Evolutionary conservation across 140 eudicot genomes (phyloP).

Genomic region (Stevia rebaudiana): DNA sequence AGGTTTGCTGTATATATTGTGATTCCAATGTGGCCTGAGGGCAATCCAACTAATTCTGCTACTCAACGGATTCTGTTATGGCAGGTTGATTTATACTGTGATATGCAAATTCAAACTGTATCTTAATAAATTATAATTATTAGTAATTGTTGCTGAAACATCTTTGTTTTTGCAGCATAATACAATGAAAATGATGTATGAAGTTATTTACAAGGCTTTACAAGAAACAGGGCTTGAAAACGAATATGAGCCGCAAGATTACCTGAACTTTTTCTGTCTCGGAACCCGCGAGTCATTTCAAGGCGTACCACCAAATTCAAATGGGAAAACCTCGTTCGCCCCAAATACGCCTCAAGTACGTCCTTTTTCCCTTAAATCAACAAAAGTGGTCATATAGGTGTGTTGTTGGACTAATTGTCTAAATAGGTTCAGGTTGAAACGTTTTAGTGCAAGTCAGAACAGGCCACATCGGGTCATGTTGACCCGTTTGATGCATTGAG

Average conservation of each 20-base stretch:
- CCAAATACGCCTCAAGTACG: slow-evolving; percentile 39
- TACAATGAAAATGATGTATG: slow-evolving; percentile 99
- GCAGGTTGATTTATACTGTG: slow-evolving; percentile 37
- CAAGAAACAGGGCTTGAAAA: slow-evolving; percentile 58
- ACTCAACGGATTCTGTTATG: slow-evolving; percentile 48
- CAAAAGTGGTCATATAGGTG: background rate
- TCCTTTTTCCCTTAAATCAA: background rate
- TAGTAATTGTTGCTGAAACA: background rate
- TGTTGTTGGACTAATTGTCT: background rate
- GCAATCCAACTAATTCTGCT: slow-evolving; percentile 40
- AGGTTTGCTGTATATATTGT: slow-evolving; percentile 52
- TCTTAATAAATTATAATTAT: background rate
- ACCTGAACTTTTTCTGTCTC: slow-evolving; percentile 48
- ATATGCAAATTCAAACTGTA: background rate
- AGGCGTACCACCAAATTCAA: slow-evolving; percentile 19
- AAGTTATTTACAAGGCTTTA: slow-evolving; percentile 71
- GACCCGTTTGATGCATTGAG: background rate
- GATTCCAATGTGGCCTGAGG: slow-evolving; percentile 66
- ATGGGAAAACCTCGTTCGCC: slow-evolving; percentile 17
- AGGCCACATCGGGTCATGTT: background rate
- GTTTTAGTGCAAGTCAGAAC: background rate
- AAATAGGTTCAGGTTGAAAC: background rate
- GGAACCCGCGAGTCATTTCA: slow-evolving; percentile 38
- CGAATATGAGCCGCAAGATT: slow-evolving; percentile 41
- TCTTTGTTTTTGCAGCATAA: slow-evolving; percentile 27